These are phyloP conservation scores for Phytophthora pini DNA, from an alignment of 352 stramenopile species.

Conservation along the genomic window DNA sequence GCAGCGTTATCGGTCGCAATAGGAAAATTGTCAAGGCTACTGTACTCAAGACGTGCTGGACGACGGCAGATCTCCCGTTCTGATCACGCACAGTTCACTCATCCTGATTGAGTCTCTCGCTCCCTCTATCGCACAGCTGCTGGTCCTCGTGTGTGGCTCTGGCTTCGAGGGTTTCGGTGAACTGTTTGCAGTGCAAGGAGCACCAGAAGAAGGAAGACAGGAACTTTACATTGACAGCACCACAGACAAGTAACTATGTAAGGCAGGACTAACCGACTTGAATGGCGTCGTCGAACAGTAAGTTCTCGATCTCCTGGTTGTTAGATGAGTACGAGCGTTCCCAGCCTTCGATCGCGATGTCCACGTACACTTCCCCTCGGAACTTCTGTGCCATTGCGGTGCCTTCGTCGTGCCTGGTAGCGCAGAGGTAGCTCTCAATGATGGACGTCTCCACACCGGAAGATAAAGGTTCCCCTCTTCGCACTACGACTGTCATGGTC, in stretches of 20 bases:
- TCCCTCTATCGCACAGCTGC: constrained; percentile 4
- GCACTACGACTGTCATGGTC: constrained; percentile 32
- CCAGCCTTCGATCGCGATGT: constrained; percentile 41
- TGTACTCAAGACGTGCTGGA: too few relatives aligned
- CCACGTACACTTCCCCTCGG: constrained; percentile 30
- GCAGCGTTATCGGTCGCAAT: constrained; percentile 13
- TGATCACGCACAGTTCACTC: constrained; percentile 21
- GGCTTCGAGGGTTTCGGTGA: not conserved
- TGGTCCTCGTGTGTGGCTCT: not conserved
- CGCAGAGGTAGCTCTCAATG: constrained; percentile 39
- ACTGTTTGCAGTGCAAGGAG: not conserved
- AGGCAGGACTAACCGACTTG: constrained; percentile 9
- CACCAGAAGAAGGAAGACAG: not conserved
- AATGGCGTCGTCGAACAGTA: constrained; percentile 43
- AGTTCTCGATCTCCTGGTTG: constrained; percentile 55
- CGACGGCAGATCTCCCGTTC: constrained; percentile 10
- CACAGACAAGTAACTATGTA: not conserved
- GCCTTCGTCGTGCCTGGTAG: constrained; percentile 30
- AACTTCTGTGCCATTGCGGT: constrained; percentile 28
- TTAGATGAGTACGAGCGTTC: constrained; percentile 32
- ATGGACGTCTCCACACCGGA: constrained; percentile 25
- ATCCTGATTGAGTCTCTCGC: constrained; percentile 6
- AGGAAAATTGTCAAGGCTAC: too few relatives aligned
- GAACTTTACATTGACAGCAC: constrained; percentile 2
- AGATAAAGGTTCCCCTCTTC: constrained; percentile 14